phyloP scores from a whole-genome alignment of 139 green algal species.

The Auxenochlorella pyrenoidosa region DNA sequence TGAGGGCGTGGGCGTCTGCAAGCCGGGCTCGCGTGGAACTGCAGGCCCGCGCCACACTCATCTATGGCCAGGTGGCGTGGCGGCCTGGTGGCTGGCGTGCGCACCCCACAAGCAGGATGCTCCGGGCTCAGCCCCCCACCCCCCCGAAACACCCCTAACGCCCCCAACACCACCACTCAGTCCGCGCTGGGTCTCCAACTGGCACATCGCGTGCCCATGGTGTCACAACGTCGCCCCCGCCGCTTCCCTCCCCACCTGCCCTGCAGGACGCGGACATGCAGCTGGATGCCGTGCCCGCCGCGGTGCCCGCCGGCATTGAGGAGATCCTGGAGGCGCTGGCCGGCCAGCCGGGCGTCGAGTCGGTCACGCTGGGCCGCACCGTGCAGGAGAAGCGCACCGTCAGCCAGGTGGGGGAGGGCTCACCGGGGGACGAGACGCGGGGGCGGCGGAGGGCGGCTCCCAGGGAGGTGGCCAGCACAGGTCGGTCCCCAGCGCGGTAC shows the following conservation, averaged over 20 bases:
- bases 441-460: no score
- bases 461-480: no score
- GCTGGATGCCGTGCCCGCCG: slow-evolving; percentile 23
- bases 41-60: no score
- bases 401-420: slow-evolving; percentile 49
- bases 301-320: slow-evolving; percentile 51
- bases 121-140: no score
- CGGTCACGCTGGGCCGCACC: slow-evolving; percentile 54
- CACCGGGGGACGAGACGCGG: no score
- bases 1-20: not conserved
- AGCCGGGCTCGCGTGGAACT: not conserved
- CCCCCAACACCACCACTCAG: no score
- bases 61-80: not conserved
- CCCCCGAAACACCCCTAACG: no score
- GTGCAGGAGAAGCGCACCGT: slow-evolving; percentile 59
- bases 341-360: slow-evolving; percentile 46
- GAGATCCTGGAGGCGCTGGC: slow-evolving; percentile 52
- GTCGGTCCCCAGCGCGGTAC: no score
- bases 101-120: no score
- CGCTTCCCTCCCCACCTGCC: not conserved
- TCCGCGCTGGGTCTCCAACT: no score
- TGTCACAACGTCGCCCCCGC: no score
- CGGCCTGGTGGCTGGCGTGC: not conserved
- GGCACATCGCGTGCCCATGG: no score
- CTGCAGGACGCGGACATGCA: not conserved